Percentiles rank a stretch among this genome's conserved stretches.
phyloP scores from a whole-genome alignment of 2,329 filamentous ascomycete genomes.

The Beauveria rudraprayagi region DNA sequence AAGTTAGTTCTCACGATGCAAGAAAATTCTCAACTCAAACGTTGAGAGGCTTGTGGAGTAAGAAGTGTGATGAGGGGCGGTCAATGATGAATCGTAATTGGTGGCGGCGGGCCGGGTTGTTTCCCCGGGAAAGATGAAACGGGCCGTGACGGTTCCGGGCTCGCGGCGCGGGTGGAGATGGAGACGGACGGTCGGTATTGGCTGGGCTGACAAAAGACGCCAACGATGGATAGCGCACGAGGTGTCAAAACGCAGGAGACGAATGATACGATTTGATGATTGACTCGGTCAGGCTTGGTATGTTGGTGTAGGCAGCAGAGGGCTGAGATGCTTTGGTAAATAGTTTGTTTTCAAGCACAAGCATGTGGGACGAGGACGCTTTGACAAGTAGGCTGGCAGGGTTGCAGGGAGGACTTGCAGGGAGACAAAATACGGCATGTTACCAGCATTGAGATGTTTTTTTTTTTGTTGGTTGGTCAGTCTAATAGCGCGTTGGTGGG shows the following conservation, averaged over 20 bases:
- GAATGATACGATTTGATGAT: neutral
- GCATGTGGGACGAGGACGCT: neutral
- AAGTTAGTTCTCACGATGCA: too few species aligned
- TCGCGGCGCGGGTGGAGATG: constrained; percentile 10
- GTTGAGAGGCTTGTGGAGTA: too few species aligned
- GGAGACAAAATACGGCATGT: too few species aligned
- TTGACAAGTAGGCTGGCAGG: neutral
- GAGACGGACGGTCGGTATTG: neutral
- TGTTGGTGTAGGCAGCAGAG: too few species aligned
- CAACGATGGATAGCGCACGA: too few species aligned
- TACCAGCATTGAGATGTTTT: too few species aligned
- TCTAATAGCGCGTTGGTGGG: too few species aligned
- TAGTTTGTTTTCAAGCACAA: neutral
- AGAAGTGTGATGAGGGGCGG: too few species aligned
- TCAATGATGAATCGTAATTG: neutral
- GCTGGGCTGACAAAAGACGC: neutral
- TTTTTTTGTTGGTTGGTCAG: too few species aligned
- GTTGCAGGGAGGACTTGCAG: neutral
- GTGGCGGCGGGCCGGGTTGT: constrained; percentile 13
- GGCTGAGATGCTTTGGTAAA: too few species aligned
- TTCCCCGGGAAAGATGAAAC: constrained; percentile 21
- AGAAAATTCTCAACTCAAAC: too few species aligned
- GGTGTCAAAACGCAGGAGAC: neutral
- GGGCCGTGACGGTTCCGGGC: constrained; percentile 16
- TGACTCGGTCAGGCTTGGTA: too few species aligned